Conservation (phyloP, 2,329 filamentous ascomycete species). For the Salinomyces thailandicus region DNA sequence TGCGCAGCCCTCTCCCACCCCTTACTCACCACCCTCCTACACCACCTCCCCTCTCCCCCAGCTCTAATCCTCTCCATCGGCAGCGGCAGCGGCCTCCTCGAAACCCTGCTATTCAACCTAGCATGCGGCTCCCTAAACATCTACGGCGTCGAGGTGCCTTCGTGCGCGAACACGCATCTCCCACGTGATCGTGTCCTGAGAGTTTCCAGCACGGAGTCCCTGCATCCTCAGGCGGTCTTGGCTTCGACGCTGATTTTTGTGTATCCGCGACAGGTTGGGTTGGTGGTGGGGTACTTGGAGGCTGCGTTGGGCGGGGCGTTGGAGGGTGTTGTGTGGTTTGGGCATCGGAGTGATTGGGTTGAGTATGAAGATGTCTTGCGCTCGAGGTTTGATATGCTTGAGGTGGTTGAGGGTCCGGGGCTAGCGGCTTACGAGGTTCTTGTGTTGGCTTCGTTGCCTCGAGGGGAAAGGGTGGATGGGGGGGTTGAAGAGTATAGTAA, state of each 20-base stretch:
- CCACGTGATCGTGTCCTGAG: constrained; percentile 30
- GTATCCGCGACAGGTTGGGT: constrained; percentile 40
- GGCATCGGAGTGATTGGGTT: constrained; percentile 33
- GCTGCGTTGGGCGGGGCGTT: constrained; percentile 22
- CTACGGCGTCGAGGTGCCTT: constrained; percentile 40
- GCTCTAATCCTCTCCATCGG: constrained; percentile 31
- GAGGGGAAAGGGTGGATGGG: too few relatives aligned
- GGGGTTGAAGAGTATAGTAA: too few relatives aligned
- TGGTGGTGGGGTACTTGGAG: constrained; percentile 37
- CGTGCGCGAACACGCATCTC: constrained; percentile 37
- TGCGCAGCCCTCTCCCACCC: constrained; percentile 18
- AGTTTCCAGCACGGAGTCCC: constrained; percentile 36
- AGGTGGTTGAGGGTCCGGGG: constrained; percentile 8
- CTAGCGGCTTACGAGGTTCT: constrained; percentile 13
- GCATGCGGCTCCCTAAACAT: constrained; percentile 23
- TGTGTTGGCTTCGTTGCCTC: constrained; percentile 8
- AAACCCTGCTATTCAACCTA: constrained; percentile 32
- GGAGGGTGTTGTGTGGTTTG: constrained; percentile 33
- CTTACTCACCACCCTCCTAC: constrained; percentile 12
- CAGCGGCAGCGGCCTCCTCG: constrained; percentile 42
- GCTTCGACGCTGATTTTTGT: constrained; percentile 43
- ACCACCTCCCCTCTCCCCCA: constrained; percentile 11
- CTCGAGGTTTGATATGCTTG: constrained; percentile 5
- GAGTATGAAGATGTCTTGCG: constrained; percentile 13
- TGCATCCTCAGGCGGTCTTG: constrained; percentile 32